A percentile compares a stretch with the other conserved stretches of the same genome.
Conservation (phyloP, 2,329 filamentous ascomycete genomes). For the Colletotrichum sp. region DNA sequence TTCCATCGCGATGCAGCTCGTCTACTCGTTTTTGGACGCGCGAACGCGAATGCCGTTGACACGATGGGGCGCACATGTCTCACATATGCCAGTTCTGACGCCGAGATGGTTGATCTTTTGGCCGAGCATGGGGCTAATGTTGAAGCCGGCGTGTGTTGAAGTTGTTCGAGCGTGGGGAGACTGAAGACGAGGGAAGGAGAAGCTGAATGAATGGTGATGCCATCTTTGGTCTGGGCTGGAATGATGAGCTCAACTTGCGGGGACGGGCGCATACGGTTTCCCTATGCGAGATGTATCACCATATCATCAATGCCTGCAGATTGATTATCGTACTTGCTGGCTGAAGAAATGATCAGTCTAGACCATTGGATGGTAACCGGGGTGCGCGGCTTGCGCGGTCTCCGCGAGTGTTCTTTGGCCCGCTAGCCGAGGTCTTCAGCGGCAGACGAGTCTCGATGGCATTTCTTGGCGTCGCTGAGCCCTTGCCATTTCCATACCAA, state of each 20-base stretch:
- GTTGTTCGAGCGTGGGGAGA: slow-evolving; percentile 27
- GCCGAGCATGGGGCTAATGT: slow-evolving; percentile 12
- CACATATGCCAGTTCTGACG: neutral
- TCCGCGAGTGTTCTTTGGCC: neutral
- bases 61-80: slow-evolving; percentile 13
- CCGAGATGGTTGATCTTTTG: neutral
- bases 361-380: neutral
- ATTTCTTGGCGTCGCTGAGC: neutral
- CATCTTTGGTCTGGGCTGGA: neutral
- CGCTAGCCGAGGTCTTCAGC: neutral
- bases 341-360: no score
- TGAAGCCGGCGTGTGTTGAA: slow-evolving; percentile 25
- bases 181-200: accelerated
- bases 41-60: slow-evolving; percentile 12
- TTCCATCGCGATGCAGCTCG: slow-evolving; percentile 1
- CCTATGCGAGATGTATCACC: neutral
- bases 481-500: neutral
- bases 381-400: neutral
- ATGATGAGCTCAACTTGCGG: neutral
- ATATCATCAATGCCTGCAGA: no score
- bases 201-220: neutral
- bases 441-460: neutral
- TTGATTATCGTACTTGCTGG: no score
- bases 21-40: neutral
- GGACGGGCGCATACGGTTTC: neutral